A percentile compares a stretch with the other conserved stretches of the same genome.
Conservation (phyloP, 805 yeast species). For the Wickerhamomyces alni region DNA sequence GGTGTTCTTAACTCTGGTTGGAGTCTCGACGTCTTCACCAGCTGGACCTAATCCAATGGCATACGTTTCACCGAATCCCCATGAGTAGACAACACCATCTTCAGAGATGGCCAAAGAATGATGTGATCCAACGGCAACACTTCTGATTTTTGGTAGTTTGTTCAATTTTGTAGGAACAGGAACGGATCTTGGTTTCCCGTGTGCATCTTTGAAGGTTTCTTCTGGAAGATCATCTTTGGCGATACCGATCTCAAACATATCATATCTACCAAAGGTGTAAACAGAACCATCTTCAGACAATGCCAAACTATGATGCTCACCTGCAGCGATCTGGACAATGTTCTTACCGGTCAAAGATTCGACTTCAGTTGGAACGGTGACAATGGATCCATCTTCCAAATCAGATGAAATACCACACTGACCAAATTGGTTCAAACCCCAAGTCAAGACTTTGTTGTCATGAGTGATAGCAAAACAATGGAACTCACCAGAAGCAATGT, state of each 20-base stretch:
- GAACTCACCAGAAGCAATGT: slow-evolving; percentile 89
- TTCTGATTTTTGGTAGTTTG: slow-evolving; percentile 49
- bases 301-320: slow-evolving; percentile 91
- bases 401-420: slow-evolving; percentile 84
- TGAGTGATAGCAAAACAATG: slow-evolving; percentile 89
- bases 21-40: slow-evolving; percentile 80
- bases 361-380: slow-evolving; percentile 71
- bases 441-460: slow-evolving; percentile 65
- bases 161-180: slow-evolving; percentile 75
- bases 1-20: slow-evolving; percentile 87
- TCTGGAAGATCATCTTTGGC: slow-evolving; percentile 59
- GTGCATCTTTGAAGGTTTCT: slow-evolving; percentile 68
- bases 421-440: slow-evolving; percentile 98
- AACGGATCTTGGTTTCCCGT: slow-evolving; percentile 75
- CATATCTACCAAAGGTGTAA: slow-evolving; percentile 84
- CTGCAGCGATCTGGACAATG: slow-evolving; percentile 68
- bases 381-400: slow-evolving; percentile 80
- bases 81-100: slow-evolving; percentile 82
- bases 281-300: slow-evolving; percentile 67
- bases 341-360: slow-evolving; percentile 53
- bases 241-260: slow-evolving; percentile 90
- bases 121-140: slow-evolving; percentile 81
- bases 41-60: slow-evolving; percentile 92
- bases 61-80: slow-evolving; percentile 98
- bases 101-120: slow-evolving; percentile 82